A percentile compares a stretch with the other conserved stretches of the same genome.
phyloP scores from a whole-genome alignment of 352 stramenopile genomes.

The Phytophthora chlamydospora region DNA sequence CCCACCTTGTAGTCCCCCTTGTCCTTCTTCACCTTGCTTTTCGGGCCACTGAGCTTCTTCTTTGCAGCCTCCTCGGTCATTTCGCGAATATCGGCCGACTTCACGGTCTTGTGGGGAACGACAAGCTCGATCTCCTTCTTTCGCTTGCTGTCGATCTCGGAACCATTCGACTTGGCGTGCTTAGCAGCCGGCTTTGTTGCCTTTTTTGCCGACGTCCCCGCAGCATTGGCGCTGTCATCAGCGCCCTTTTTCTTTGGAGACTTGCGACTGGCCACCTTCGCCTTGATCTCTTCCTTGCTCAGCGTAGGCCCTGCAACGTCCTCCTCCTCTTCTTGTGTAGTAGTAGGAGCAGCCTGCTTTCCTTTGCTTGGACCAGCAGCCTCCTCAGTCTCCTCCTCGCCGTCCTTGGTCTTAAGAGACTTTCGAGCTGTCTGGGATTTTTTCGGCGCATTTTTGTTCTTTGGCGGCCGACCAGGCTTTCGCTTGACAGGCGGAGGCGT shows the following conservation, averaged over 20 bases:
- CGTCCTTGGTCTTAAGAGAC: constrained; percentile 15
- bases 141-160: constrained; percentile 73
- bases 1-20: constrained; percentile 74
- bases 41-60: constrained; percentile 49
- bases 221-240: constrained; percentile 30
- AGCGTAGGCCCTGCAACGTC: constrained; percentile 32
- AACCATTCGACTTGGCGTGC: constrained; percentile 33
- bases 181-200: constrained; percentile 37
- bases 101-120: constrained; percentile 77
- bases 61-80: constrained; percentile 73
- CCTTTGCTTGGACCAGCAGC: constrained; percentile 15
- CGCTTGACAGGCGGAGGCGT: constrained; percentile 43
- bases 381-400: constrained; percentile 19
- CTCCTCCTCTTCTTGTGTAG: constrained; percentile 51
- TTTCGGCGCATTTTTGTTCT: constrained; percentile 38
- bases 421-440: constrained; percentile 25
- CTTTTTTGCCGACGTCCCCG: constrained; percentile 43
- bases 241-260: constrained; percentile 67
- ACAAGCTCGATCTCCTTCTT: constrained; percentile 86
- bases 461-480: constrained; percentile 51
- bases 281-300: constrained; percentile 83
- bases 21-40: constrained; percentile 61
- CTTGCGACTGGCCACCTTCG: constrained; percentile 74
- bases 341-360: constrained; percentile 16
- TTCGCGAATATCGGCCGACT: constrained; percentile 76